These are phyloP conservation scores for Clavispora asparagi DNA, from an alignment of 805 yeast species.

Conservation along the genomic window DNA sequence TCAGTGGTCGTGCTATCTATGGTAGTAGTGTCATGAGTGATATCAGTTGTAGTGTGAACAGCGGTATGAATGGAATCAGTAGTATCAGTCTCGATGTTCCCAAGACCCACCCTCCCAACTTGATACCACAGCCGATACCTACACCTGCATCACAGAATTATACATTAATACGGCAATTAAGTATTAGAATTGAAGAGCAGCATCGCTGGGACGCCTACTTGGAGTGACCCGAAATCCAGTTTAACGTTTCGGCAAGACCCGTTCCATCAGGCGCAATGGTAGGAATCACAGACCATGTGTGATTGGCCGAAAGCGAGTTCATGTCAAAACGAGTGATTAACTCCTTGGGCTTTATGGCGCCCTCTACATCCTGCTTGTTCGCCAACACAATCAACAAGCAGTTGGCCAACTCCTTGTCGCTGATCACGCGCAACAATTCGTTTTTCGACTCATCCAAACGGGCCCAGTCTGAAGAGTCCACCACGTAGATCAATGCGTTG, in stretches of 20 bases:
- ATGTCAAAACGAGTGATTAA: slow-evolving; percentile 69
- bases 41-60: too few species aligned
- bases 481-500: slow-evolving; percentile 84
- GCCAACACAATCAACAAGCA: slow-evolving; percentile 82
- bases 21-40: too few species aligned
- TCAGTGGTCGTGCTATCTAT: too few species aligned
- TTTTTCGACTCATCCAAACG: slow-evolving; percentile 73
- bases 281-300: slow-evolving; percentile 89
- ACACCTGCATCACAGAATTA: too few species aligned
- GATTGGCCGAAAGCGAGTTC: slow-evolving; percentile 51
- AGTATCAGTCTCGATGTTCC: too few species aligned
- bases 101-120: too few species aligned
- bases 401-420: slow-evolving; percentile 78
- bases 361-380: slow-evolving; percentile 76
- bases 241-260: slow-evolving; percentile 81
- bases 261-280: slow-evolving; percentile 87
- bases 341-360: slow-evolving; percentile 73
- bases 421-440: slow-evolving; percentile 71
- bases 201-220: slow-evolving; percentile 12
- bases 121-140: too few species aligned
- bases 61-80: too few species aligned
- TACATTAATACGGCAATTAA: not conserved
- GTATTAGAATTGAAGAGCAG: not conserved
- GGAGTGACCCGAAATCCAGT: slow-evolving; percentile 74
- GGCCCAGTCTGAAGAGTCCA: slow-evolving; percentile 71